Percentiles rank a stretch among this genome's conserved stretches.
Evolutionary conservation across 2,329 filamentous ascomycete genomes (phyloP).

Genomic region (Proliferodiscus dingleyae): DNA sequence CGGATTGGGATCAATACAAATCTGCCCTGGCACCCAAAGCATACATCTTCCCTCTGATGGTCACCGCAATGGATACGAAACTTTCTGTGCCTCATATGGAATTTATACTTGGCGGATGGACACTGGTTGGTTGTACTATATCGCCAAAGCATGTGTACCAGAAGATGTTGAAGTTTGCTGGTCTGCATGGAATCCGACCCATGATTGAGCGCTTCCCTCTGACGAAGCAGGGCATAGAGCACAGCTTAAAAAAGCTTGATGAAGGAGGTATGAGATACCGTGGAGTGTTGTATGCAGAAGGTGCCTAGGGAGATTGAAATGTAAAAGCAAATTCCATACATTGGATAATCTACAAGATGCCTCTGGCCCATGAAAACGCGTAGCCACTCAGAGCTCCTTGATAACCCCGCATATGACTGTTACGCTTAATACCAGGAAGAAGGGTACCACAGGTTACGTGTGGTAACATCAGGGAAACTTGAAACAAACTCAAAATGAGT

Average conservation of each 20-base stretch:
- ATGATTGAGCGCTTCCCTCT: slow-evolving; percentile 52
- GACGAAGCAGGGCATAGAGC: slow-evolving; percentile 45
- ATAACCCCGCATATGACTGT: neutral
- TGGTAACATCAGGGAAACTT: neutral
- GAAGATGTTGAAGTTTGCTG: slow-evolving; percentile 54
- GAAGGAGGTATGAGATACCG: slow-evolving; percentile 48
- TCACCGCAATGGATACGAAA: slow-evolving; percentile 44
- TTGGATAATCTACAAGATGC: no score
- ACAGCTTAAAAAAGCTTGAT: slow-evolving; percentile 51
- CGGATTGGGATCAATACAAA: slow-evolving; percentile 15
- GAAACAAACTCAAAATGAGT: neutral
- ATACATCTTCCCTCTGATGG: slow-evolving; percentile 58
- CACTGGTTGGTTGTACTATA: slow-evolving; percentile 13
- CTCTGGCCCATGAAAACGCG: neutral
- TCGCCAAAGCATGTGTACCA: slow-evolving; percentile 42
- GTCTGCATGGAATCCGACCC: slow-evolving; percentile 50
- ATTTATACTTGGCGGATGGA: slow-evolving; percentile 14
- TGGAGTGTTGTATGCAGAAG: slow-evolving; percentile 32
- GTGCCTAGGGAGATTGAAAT: neutral
- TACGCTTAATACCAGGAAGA: neutral
- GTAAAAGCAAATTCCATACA: no score
- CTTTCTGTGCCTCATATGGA: slow-evolving; percentile 22
- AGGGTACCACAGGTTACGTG: neutral
- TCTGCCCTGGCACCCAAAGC: slow-evolving; percentile 38
- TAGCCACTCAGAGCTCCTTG: neutral